Evolutionary conservation across 2,329 filamentous ascomycete genomes (phyloP).

Genomic region (Tolypocladium capitatum): DNA sequence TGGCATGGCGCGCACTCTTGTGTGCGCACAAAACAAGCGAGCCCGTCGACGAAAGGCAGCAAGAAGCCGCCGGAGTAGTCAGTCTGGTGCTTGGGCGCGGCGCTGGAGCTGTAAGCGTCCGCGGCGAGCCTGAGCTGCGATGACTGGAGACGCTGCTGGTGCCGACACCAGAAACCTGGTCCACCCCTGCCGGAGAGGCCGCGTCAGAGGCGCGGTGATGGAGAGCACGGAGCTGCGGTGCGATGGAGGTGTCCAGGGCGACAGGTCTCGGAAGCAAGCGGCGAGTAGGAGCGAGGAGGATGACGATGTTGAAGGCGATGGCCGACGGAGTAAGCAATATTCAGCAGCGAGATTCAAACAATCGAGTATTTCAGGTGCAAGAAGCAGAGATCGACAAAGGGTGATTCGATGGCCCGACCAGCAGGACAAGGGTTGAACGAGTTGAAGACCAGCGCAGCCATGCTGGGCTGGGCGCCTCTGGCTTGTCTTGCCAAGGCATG

Average conservation of each 20-base stretch:
- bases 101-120: background rate
- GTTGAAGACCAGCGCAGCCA: background rate
- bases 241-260: background rate
- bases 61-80: background rate
- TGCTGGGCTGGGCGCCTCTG: too few species aligned
- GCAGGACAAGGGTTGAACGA: conserved; percentile 3
- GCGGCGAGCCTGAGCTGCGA: background rate
- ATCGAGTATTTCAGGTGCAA: background rate
- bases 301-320: background rate
- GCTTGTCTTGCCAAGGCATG: too few species aligned
- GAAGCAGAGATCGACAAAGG: background rate
- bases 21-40: background rate
- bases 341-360: background rate
- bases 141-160: background rate
- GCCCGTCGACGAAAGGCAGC: background rate
- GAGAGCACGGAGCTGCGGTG: background rate
- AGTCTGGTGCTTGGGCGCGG: background rate
- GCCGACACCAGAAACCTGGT: background rate
- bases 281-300: background rate
- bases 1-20: background rate
- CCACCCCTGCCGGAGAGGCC: background rate
- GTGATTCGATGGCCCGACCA: conserved; percentile 1
- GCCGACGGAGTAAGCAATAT: background rate
- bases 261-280: background rate
- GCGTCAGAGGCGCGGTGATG: background rate